Conservation (phyloP, 805 yeast species). For the Saccharomycopsis malanga region DNA sequence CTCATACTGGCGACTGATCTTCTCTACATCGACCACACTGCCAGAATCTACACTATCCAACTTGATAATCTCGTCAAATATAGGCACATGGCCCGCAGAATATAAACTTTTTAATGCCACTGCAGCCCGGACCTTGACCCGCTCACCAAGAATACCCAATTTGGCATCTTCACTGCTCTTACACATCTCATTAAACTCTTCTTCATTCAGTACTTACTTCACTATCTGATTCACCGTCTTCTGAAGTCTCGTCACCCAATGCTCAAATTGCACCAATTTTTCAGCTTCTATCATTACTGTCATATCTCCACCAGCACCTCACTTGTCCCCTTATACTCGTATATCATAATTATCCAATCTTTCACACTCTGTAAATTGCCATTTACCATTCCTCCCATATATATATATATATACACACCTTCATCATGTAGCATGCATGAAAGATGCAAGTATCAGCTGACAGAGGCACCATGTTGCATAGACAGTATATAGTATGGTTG, state of each 20-base stretch:
- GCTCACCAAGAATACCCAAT: not conserved
- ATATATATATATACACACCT: too few species aligned
- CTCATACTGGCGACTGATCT: not conserved
- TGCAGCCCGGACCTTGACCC: not conserved
- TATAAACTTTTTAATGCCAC: not conserved
- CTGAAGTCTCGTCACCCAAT: not conserved
- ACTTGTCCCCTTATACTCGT: too few species aligned
- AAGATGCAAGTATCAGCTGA: too few species aligned
- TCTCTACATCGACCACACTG: not conserved
- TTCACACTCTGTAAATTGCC: too few species aligned
- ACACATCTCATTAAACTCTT: not conserved
- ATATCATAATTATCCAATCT: too few species aligned
- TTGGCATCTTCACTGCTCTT: not conserved
- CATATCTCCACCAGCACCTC: too few species aligned
- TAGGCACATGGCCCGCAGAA: not conserved
- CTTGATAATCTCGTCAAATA: not conserved
- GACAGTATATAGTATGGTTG: too few species aligned
- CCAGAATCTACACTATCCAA: not conserved
- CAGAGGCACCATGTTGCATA: too few species aligned
- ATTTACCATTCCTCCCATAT: too few species aligned
- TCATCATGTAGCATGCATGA: too few species aligned
- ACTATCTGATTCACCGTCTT: not conserved
- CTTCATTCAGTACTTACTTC: not conserved
- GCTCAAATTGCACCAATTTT: not conserved
- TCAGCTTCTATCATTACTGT: not conserved